Percentiles rank a stretch among this genome's conserved stretches.
Conservation (phyloP, 129 eudicot species). For the Tagetes erecta region DNA sequence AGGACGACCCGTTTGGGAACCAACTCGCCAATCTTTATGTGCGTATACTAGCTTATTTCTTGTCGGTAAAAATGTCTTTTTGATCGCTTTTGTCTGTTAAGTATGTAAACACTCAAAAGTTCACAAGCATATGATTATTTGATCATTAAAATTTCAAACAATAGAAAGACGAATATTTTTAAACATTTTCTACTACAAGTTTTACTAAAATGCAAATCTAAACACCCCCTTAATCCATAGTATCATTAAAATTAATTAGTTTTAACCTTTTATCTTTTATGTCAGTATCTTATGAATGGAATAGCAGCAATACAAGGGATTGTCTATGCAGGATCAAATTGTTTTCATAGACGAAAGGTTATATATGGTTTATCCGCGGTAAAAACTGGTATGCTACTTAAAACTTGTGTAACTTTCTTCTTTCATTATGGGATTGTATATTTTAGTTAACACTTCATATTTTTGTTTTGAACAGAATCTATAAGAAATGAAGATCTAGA, state of each 20-base stretch:
- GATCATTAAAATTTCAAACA: too few relatives aligned
- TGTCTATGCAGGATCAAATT: constrained; percentile 41
- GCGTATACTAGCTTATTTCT: not conserved
- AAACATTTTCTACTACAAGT: too few relatives aligned
- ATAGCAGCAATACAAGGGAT: constrained; percentile 42
- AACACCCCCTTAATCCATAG: not conserved
- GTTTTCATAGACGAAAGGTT: constrained; percentile 52
- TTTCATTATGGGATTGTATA: not conserved
- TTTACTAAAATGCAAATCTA: not conserved
- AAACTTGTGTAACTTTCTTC: not conserved
- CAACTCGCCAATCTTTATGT: constrained; percentile 32
- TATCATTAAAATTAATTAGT: not conserved
- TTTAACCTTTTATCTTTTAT: not conserved
- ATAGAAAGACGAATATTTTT: too few relatives aligned
- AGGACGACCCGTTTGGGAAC: constrained; percentile 41
- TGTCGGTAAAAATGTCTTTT: too few relatives aligned
- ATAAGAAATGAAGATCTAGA: constrained; percentile 29
- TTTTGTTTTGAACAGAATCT: constrained; percentile 19
- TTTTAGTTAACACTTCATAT: not conserved
- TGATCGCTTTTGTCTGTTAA: too few relatives aligned
- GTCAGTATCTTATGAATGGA: constrained; percentile 23
- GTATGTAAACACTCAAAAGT: too few relatives aligned
- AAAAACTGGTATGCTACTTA: not conserved
- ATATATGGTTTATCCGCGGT: constrained; percentile 40
- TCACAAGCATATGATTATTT: too few relatives aligned